Evolutionary conservation across 306 rosid genomes (phyloP).

Genomic region (Quillaja saponaria): DNA sequence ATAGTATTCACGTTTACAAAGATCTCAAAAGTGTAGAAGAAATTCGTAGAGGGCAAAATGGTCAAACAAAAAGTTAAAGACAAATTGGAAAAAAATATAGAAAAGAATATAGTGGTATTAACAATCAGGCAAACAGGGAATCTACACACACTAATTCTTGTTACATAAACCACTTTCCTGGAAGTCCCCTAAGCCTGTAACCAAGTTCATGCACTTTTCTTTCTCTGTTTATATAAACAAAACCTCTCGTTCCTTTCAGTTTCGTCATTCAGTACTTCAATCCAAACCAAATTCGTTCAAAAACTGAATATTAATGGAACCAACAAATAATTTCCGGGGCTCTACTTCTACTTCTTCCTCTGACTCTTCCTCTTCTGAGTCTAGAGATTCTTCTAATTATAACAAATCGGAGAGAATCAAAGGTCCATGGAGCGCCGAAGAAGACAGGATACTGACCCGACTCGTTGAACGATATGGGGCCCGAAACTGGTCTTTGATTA

Average conservation of each 20-base stretch:
- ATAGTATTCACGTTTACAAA: too few relatives aligned
- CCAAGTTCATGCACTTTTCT: conserved; percentile 43
- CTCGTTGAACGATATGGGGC: conserved; percentile 84
- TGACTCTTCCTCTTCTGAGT: conserved; percentile 65
- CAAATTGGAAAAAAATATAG: too few relatives aligned
- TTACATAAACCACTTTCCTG: conserved; percentile 57
- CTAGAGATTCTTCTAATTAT: conserved; percentile 30
- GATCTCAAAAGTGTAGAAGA: conserved; percentile 21
- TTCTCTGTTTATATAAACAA: conserved; percentile 30
- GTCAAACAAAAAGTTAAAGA: conserved; percentile 42
- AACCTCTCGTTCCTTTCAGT: background rate
- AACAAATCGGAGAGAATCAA: conserved; percentile 55
- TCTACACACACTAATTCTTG: background rate
- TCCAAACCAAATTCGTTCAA: background rate
- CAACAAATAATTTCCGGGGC: conserved; percentile 41
- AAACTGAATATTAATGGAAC: conserved; percentile 39
- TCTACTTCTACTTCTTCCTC: conserved; percentile 65
- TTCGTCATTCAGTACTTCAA: background rate
- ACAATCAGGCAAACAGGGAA: too few relatives aligned
- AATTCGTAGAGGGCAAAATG: conserved; percentile 33
- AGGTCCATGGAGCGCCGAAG: conserved; percentile 98
- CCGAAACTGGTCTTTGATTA: conserved; percentile 84
- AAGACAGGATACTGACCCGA: conserved; percentile 73
- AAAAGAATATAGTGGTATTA: too few relatives aligned
- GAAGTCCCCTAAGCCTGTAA: conserved; percentile 39